Evolutionary conservation across 2,329 filamentous ascomycete species (phyloP).

Genomic region (Trichoderma simmonsii): DNA sequence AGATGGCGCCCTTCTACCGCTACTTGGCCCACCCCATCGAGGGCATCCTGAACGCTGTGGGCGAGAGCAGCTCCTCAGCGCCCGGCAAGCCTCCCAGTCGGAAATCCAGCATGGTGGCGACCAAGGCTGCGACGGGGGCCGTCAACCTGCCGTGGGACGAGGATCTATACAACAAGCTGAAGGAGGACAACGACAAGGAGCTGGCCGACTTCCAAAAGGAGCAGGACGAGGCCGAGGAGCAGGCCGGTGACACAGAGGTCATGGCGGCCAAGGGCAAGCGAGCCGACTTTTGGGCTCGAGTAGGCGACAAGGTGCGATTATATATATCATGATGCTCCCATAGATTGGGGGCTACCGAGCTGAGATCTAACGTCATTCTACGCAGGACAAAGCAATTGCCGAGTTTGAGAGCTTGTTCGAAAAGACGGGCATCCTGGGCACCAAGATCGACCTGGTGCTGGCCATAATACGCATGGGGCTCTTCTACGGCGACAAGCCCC

Average conservation of each 20-base stretch:
- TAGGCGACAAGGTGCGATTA: slow-evolving; percentile 81
- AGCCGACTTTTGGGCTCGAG: slow-evolving; percentile 92
- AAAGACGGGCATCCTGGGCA: slow-evolving; percentile 94
- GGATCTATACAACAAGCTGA: slow-evolving; percentile 72
- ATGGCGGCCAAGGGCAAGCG: slow-evolving; percentile 89
- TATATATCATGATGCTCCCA: background rate
- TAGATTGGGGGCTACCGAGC: background rate
- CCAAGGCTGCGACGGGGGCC: slow-evolving; percentile 60
- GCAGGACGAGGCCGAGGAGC: slow-evolving; percentile 90
- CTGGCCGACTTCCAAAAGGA: slow-evolving; percentile 76
- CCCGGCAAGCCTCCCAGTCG: slow-evolving; percentile 59
- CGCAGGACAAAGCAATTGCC: slow-evolving; percentile 86
- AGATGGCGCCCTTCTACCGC: slow-evolving; percentile 85
- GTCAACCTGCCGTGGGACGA: slow-evolving; percentile 88
- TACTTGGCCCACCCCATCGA: slow-evolving; percentile 79
- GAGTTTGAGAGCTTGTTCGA: slow-evolving; percentile 92
- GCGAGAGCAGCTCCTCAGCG: slow-evolving; percentile 56
- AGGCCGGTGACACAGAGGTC: slow-evolving; percentile 93
- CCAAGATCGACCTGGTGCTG: slow-evolving; percentile 94
- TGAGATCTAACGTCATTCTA: background rate
- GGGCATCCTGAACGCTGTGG: slow-evolving; percentile 74
- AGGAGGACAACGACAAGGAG: slow-evolving; percentile 75
- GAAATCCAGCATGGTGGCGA: slow-evolving; percentile 74
- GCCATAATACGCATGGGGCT: slow-evolving; percentile 94
- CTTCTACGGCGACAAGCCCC: slow-evolving; percentile 90